These are phyloP conservation scores for Trichomonascaceae sp. DNA, from an alignment of 1,139 yeast species.

Conservation along the genomic window DNA sequence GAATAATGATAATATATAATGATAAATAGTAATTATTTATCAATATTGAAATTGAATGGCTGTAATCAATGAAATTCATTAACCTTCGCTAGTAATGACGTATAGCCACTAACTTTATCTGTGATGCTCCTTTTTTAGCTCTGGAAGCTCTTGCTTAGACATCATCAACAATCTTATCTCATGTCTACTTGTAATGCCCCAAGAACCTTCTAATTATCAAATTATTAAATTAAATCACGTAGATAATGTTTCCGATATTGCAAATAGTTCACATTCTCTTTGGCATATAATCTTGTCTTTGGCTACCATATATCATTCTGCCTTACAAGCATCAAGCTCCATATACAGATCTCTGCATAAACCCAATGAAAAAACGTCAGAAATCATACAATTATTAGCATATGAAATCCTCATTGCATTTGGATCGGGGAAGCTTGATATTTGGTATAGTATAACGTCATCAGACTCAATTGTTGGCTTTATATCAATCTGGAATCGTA, in stretches of 20 bases:
- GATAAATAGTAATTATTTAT: neutral
- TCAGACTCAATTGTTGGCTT: slow-evolving; percentile 1
- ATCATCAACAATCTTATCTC: neutral
- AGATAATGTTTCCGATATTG: neutral
- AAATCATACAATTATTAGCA: neutral
- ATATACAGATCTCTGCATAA: neutral
- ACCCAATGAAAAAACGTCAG: neutral
- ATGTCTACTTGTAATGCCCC: neutral
- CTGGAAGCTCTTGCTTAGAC: neutral
- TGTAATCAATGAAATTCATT: too few relatives aligned
- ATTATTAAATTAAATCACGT: neutral
- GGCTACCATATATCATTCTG: neutral
- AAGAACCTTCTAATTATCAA: neutral
- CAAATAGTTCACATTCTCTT: neutral
- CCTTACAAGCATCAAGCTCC: neutral
- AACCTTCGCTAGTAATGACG: too few relatives aligned
- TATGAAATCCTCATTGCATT: neutral
- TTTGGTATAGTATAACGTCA: neutral
- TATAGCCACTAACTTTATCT: too few relatives aligned
- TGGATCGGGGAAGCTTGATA: neutral
- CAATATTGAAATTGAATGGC: neutral
- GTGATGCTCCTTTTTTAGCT: too few relatives aligned
- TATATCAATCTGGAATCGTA: neutral
- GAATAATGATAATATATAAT: neutral
- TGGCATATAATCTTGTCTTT: neutral